phyloP scores from a whole-genome alignment of 2,329 filamentous ascomycete species.

The Lithohypha guttulata region DNA sequence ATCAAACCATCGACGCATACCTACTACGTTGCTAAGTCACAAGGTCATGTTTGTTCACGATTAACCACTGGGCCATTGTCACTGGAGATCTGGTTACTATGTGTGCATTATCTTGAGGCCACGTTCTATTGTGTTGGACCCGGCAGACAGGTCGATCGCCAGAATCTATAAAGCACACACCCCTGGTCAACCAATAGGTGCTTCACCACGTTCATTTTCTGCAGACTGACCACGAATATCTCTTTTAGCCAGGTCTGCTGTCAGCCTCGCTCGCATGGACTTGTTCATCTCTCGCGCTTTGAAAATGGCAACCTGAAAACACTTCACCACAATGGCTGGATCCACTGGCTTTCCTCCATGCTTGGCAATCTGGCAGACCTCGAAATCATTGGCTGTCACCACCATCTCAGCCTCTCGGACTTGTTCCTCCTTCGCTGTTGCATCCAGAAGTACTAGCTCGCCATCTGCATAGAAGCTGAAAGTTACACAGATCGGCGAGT shows the following conservation, averaged over 20 bases:
- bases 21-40: too few species aligned
- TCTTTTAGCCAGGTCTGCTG: slow-evolving; percentile 65
- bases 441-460: slow-evolving; percentile 34
- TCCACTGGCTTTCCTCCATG: slow-evolving; percentile 75
- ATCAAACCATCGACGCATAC: too few species aligned
- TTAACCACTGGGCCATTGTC: too few species aligned
- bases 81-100: too few species aligned
- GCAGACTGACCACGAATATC: slow-evolving; percentile 69
- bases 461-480: slow-evolving; percentile 64
- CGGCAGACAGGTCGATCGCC: too few species aligned
- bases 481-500: slow-evolving; percentile 83
- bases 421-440: slow-evolving; percentile 40
- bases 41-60: too few species aligned
- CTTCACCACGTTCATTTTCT: slow-evolving; percentile 51
- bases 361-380: slow-evolving; percentile 86
- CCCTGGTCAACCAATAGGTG: not conserved
- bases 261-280: slow-evolving; percentile 61
- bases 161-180: too few species aligned
- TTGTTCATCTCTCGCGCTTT: slow-evolving; percentile 73
- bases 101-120: too few species aligned
- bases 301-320: slow-evolving; percentile 59
- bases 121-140: too few species aligned
- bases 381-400: slow-evolving; percentile 81
- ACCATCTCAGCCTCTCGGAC: slow-evolving; percentile 57
- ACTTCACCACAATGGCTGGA: slow-evolving; percentile 65